Conservation (phyloP, 2,329 filamentous ascomycete species). For the Elsinoe ampelina region DNA sequence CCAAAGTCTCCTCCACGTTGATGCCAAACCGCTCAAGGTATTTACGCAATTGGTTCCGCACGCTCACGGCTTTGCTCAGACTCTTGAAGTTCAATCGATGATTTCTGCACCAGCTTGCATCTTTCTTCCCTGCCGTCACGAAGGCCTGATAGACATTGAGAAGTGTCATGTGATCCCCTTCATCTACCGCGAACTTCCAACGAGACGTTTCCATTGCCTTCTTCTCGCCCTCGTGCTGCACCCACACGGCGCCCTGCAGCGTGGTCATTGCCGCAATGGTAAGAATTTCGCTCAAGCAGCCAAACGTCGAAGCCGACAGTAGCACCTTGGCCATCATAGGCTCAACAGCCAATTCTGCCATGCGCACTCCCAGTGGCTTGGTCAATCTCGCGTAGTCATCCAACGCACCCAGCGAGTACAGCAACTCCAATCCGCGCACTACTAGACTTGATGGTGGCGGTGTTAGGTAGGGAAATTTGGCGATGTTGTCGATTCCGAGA, state of each 20-base stretch:
- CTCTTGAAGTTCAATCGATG: conserved; percentile 81
- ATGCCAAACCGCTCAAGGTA: conserved; percentile 82
- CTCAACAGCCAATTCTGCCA: conserved; percentile 88
- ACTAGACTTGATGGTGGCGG: conserved; percentile 77
- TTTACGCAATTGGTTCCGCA: conserved; percentile 74
- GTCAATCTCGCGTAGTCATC: conserved; percentile 88
- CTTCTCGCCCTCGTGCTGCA: conserved; percentile 68
- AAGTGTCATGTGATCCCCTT: conserved; percentile 87
- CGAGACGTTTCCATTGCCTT: conserved; percentile 64
- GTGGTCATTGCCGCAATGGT: conserved; percentile 92
- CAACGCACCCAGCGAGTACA: conserved; percentile 77
- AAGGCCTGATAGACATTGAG: conserved; percentile 92
- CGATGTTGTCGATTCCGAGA: conserved; percentile 87
- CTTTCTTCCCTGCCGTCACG: conserved; percentile 70
- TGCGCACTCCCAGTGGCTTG: conserved; percentile 72
- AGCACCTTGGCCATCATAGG: conserved; percentile 93
- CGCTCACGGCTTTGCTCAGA: conserved; percentile 71
- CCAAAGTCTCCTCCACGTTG: conserved; percentile 54
- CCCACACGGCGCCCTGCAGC: conserved; percentile 72
- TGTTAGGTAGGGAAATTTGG: conserved; percentile 81
- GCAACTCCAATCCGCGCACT: conserved; percentile 73
- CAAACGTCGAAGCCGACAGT: conserved; percentile 63
- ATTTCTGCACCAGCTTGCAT: conserved; percentile 76
- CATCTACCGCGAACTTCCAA: conserved; percentile 78
- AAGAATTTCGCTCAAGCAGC: conserved; percentile 75